These are phyloP conservation scores for Verticillium isaacii DNA, from an alignment of 2,329 filamentous ascomycete genomes.

Conservation along the genomic window DNA sequence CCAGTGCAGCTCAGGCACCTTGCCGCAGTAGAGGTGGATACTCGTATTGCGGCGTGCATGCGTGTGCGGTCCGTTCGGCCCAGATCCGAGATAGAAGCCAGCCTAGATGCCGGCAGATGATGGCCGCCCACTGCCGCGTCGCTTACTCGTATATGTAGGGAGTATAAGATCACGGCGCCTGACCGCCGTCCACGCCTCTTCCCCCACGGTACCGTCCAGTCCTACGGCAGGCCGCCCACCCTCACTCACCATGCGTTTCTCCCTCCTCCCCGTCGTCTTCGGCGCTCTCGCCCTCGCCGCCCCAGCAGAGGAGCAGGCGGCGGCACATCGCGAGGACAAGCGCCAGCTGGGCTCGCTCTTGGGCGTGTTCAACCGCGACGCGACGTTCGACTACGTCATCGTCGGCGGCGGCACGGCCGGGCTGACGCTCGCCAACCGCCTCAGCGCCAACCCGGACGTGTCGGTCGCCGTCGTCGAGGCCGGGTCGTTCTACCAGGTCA, in stretches of 20 bases:
- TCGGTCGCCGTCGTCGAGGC: constrained; percentile 34
- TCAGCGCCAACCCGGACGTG: constrained; percentile 21
- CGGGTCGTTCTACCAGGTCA: constrained; percentile 26
- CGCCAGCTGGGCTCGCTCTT: background rate
- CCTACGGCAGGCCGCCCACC: background rate
- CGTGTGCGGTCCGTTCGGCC: background rate
- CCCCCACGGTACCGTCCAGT: background rate
- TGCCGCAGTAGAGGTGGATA: too few species aligned
- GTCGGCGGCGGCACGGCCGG: constrained; percentile 34
- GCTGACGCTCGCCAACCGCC: constrained; percentile 24
- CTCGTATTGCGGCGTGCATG: background rate
- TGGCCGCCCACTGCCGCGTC: background rate
- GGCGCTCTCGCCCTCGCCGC: background rate
- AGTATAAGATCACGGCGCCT: background rate
- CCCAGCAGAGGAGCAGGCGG: background rate
- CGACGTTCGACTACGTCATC: constrained; percentile 12
- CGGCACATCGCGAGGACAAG: background rate
- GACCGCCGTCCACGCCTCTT: background rate
- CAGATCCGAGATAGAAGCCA: background rate
- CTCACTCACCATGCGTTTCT: background rate
- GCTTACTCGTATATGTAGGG: background rate
- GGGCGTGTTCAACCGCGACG: background rate
- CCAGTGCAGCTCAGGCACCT: too few species aligned
- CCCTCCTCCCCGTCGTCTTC: background rate
- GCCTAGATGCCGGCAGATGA: background rate